These are phyloP conservation scores for Urtica urens DNA, from an alignment of 306 rosid species.

Conservation along the genomic window DNA sequence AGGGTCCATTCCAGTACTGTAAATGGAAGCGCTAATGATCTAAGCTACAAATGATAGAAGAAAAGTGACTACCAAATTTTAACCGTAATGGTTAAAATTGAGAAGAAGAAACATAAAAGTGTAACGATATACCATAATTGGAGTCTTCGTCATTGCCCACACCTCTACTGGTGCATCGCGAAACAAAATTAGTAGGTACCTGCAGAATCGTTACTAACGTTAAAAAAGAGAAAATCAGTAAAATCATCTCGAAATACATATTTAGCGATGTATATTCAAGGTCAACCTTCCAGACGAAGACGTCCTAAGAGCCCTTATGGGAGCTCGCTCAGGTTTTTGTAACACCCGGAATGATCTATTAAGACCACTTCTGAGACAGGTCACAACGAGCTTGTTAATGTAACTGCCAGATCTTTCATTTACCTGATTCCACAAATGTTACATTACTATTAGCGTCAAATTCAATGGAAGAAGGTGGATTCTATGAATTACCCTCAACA, in stretches of 20 bases:
- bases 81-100: too few relatives aligned
- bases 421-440: slow-evolving; percentile 41
- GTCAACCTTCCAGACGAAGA: slow-evolving; percentile 97
- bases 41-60: slow-evolving; percentile 89
- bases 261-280: slow-evolving; percentile 16
- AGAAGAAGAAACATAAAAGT: not conserved
- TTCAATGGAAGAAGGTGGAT: not conserved
- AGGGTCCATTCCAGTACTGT: slow-evolving; percentile 99
- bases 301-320: slow-evolving; percentile 86
- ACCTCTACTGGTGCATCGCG: slow-evolving; percentile 99
- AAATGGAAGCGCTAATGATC: slow-evolving; percentile 99
- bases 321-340: slow-evolving; percentile 98
- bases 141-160: slow-evolving; percentile 99
- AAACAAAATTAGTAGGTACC: slow-evolving; percentile 93
- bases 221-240: too few relatives aligned
- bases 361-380: slow-evolving; percentile 91
- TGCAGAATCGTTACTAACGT: slow-evolving; percentile 29
- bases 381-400: slow-evolving; percentile 73
- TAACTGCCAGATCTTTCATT: slow-evolving; percentile 91
- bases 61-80: slow-evolving; percentile 30
- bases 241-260: too few relatives aligned
- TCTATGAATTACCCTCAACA: too few relatives aligned
- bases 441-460: slow-evolving; percentile 11
- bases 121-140: slow-evolving; percentile 63
- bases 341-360: slow-evolving; percentile 82